Evolutionary conservation across 768 basidiomycete genomes (phyloP).

Genomic region (Coprinopsis sp.): DNA sequence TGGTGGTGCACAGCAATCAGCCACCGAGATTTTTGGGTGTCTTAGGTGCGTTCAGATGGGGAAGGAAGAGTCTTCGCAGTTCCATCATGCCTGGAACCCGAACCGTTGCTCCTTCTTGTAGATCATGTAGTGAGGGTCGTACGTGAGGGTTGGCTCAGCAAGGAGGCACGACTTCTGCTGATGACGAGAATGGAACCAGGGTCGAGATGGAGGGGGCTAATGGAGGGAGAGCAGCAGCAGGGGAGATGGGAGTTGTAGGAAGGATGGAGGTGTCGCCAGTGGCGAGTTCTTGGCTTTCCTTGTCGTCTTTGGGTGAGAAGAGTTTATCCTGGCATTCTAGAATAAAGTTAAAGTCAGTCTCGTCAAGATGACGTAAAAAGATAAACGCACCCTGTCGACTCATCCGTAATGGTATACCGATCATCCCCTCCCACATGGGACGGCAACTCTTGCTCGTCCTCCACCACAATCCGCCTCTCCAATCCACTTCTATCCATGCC

Average conservation of each 20-base stretch:
- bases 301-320: no score
- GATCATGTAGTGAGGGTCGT: constrained; percentile 28
- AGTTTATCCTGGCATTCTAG: no score
- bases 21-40: constrained; percentile 26
- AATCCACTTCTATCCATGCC: constrained; percentile 13
- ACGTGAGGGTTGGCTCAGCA: constrained; percentile 8
- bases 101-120: constrained; percentile 24
- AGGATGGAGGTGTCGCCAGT: no score
- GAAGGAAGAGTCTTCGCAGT: constrained; percentile 38
- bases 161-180: constrained; percentile 6
- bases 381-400: constrained; percentile 6
- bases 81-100: constrained; percentile 26
- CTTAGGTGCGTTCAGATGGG: constrained; percentile 45
- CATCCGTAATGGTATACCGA: neutral
- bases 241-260: no score
- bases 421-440: neutral
- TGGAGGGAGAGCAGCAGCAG: no score
- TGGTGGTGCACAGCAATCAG: neutral
- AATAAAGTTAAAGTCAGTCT: no score
- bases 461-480: constrained; percentile 37
- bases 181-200: neutral
- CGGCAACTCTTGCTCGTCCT: constrained; percentile 41
- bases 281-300: no score
- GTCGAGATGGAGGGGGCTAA: no score
- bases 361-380: constrained; percentile 15